Percentiles rank a stretch among this genome's conserved stretches.
These are phyloP conservation scores for Hanseniaspora osmophila DNA, from an alignment of 805 yeast species.

Conservation along the genomic window DNA sequence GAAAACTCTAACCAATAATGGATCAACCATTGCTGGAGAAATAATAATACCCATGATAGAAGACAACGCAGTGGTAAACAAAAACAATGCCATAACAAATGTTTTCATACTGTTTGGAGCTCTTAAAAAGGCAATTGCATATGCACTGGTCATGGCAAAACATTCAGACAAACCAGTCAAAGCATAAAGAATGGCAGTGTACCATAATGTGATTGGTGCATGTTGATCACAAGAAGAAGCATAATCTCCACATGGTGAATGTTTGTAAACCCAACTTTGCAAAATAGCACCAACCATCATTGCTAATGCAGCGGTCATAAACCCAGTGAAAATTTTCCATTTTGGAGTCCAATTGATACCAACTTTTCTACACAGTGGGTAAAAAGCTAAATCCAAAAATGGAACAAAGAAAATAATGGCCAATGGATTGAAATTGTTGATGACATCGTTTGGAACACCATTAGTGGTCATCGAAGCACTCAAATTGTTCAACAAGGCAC, in stretches of 20 bases:
- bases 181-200: conserved; percentile 37
- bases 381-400: conserved; percentile 43
- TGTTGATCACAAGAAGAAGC: conserved; percentile 37
- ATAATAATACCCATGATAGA: conserved; percentile 36
- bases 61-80: conserved; percentile 63
- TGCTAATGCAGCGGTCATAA: conserved; percentile 46
- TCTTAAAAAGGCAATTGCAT: conserved; percentile 73
- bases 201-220: conserved; percentile 23
- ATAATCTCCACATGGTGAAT: conserved; percentile 60
- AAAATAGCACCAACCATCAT: conserved; percentile 68
- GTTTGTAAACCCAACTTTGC: conserved; percentile 51
- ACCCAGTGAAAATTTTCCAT: conserved; percentile 59
- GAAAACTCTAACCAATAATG: conserved; percentile 29
- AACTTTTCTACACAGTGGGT: conserved; percentile 35
- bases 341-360: conserved; percentile 51
- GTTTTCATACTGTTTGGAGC: conserved; percentile 48
- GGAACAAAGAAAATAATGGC: conserved; percentile 68
- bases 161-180: conserved; percentile 65
- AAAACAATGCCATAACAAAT: conserved; percentile 36
- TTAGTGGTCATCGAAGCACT: conserved; percentile 15
- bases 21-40: conserved; percentile 29
- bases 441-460: conserved; percentile 68
- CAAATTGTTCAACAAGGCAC: conserved; percentile 5
- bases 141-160: conserved; percentile 67
- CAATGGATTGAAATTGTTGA: conserved; percentile 63